Evolutionary conservation across 2,329 filamentous ascomycete species (phyloP).

Genomic region (Trichoderma lentiforme): DNA sequence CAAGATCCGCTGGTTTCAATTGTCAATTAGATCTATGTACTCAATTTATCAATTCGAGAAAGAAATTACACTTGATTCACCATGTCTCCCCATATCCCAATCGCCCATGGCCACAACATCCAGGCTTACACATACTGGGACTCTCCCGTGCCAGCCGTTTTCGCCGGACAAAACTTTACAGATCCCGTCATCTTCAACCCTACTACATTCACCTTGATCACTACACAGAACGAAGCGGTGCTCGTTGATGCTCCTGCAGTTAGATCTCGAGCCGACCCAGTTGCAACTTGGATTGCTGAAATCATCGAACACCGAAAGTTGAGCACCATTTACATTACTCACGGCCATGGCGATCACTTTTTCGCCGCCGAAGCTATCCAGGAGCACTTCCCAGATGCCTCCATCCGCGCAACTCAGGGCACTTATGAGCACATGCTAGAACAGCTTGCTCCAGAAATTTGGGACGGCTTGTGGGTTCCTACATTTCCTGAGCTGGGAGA

Average conservation of each 20-base stretch:
- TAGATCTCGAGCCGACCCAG: background rate
- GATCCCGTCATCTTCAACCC: background rate
- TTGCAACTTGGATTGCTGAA: constrained; percentile 1
- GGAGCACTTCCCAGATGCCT: background rate
- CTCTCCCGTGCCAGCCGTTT: background rate
- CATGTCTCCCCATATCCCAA: background rate
- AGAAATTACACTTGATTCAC: background rate
- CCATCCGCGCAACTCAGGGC: background rate
- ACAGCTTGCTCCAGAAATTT: background rate
- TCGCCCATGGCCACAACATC: background rate
- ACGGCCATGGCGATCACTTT: constrained; percentile 5
- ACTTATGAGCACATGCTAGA: constrained; percentile 1
- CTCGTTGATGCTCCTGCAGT: background rate
- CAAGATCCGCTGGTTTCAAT: too few relatives aligned
- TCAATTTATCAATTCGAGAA: background rate
- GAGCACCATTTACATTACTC: constrained; percentile 9
- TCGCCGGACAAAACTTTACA: background rate
- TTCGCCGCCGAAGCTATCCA: background rate
- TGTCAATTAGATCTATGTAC: background rate
- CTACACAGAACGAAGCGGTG: background rate
- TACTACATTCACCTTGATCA: background rate
- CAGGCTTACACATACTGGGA: constrained; percentile 9
- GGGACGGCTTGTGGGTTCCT: background rate
- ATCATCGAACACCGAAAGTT: background rate
- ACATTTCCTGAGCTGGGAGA: background rate